Evolutionary conservation across 495 filamentous ascomycete genomes (phyloP).

Genomic region (Penicillium daleae): DNA sequence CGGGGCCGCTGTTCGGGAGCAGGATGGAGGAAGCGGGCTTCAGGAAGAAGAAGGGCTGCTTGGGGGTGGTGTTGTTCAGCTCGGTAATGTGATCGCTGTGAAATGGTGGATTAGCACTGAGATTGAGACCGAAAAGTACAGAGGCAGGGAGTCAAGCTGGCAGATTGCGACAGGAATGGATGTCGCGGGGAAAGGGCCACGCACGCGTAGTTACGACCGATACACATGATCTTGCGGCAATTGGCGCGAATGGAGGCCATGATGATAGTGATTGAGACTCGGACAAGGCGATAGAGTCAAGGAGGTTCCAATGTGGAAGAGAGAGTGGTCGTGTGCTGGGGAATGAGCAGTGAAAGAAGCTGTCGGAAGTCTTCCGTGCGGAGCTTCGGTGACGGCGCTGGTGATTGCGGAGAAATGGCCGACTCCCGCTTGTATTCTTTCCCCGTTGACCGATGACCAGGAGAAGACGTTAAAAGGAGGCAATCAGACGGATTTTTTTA

Average conservation of each 20-base stretch:
- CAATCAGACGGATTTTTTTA: too few species aligned
- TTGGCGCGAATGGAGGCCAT: slow-evolving; percentile 55
- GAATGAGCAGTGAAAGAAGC: slow-evolving; percentile 1
- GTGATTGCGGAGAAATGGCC: slow-evolving; percentile 17
- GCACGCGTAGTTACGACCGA: slow-evolving; percentile 96
- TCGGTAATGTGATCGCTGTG: slow-evolving; percentile 90
- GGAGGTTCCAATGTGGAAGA: slow-evolving; percentile 7
- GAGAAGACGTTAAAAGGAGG: background rate
- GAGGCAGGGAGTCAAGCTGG: background rate
- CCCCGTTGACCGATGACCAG: background rate
- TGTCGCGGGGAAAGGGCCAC: slow-evolving; percentile 36
- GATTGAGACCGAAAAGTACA: background rate
- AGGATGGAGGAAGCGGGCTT: slow-evolving; percentile 88
- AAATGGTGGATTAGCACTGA: slow-evolving; percentile 12
- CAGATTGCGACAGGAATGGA: background rate
- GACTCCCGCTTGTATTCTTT: slow-evolving; percentile 15
- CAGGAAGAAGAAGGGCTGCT: slow-evolving; percentile 98
- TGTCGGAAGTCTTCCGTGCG: slow-evolving; percentile 6
- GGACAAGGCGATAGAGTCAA: background rate
- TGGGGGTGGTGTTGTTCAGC: slow-evolving; percentile 81
- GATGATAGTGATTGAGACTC: slow-evolving; percentile 9
- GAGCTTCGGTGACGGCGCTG: slow-evolving; percentile 8
- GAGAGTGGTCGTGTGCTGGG: background rate
- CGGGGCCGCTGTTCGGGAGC: slow-evolving; percentile 74
- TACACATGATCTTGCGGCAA: slow-evolving; percentile 90